Evolutionary conservation across 345 rosid genomes (phyloP), one percentile per base, ranked within the genome.

Genomic region (Citrus australasica): DNA sequence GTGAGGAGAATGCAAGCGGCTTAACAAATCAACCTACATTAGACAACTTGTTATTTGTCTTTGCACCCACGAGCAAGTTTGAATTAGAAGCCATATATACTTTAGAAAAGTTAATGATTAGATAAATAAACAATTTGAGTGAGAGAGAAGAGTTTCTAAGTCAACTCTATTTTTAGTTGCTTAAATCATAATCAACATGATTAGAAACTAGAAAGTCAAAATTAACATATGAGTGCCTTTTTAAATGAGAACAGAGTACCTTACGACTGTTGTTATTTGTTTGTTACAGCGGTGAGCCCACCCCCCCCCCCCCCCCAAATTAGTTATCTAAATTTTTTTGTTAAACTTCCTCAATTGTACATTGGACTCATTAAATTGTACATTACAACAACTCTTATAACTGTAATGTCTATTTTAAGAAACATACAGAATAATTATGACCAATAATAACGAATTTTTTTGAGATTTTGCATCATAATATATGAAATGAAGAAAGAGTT

Each of bases 21-120:
- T 89, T 32, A 95, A 84, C 42, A 95, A 87, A 85, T 95, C 98
- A 59, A 95, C 98, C 98, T 95, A 86, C 9, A 88, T 67, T 37
- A 46, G 51, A 33, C 46, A 78, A 28, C 58, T 40, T 67, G 61
- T 56, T 33, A 35, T 27, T n/a, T 61, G 5, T 46, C 28, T 65
- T 64, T 35, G 46, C 14, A 53, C 67, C 87, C 87, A 74, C 67
- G 81, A 83, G 86, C 82, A 74, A 67, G 59, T 74, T 56, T 80
- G 56, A 74, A 69, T 55, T 51, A 32, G n/a, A 80, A 66, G 28
- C n/a, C 51, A 40, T 10, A 56, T 37, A 32, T 21, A 6, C 16
- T 13, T 28, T 14, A 3, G 2, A 35, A 27, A 28, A 32, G 58
- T 69, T 5, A 25, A 25, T 24, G 11, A 69, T 28, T 51, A 19